Conservation (phyloP, 2,329 filamentous ascomycete genomes). For the Penicillium sumatraense region DNA sequence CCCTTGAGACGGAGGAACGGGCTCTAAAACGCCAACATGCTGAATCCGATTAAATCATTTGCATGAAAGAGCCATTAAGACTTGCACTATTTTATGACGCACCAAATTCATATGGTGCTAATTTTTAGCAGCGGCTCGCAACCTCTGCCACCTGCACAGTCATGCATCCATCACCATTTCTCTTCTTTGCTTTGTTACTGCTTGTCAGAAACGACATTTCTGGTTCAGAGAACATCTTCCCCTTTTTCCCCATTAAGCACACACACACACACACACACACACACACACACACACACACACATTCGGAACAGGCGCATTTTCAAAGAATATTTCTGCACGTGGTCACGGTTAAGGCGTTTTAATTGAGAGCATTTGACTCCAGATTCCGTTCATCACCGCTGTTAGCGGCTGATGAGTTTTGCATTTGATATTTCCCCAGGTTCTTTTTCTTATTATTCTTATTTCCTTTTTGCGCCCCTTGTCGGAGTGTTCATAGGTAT, state of each 20-base stretch:
- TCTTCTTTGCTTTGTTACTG: background rate
- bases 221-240: background rate
- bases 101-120: too few relatives aligned
- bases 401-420: background rate
- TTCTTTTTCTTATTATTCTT: background rate
- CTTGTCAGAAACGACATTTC: background rate
- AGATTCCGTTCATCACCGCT: background rate
- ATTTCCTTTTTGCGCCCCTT: background rate
- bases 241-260: background rate
- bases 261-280: too few relatives aligned
- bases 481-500: background rate
- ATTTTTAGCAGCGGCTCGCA: background rate
- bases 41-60: slow-evolving; percentile 14
- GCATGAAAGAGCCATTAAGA: background rate
- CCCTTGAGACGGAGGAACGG: slow-evolving; percentile 8
- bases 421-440: background rate
- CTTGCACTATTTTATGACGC: too few relatives aligned
- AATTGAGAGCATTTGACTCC: background rate
- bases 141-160: background rate
- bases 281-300: too few relatives aligned
- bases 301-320: slow-evolving; percentile 2
- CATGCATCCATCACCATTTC: background rate
- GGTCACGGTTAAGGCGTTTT: background rate
- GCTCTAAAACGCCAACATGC: slow-evolving; percentile 20
- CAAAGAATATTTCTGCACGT: slow-evolving; percentile 1